phyloP scores from a whole-genome alignment of 495 filamentous ascomycete species.

The Xylaria grammica region DNA sequence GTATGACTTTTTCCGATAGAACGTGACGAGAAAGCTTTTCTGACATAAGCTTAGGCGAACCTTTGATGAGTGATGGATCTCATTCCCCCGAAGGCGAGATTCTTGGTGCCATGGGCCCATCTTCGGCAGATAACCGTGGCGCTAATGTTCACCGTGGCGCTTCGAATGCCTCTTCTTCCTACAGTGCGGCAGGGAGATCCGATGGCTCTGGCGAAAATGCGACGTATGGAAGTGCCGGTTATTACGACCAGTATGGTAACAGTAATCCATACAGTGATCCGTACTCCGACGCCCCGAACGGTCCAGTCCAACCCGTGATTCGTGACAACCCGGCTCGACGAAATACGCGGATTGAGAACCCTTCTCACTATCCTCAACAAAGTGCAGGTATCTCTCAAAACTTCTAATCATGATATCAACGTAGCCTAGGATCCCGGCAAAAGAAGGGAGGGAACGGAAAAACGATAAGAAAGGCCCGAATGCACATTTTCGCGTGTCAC shows the following conservation, averaged over 20 bases:
- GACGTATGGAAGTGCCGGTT: slow-evolving; percentile 52
- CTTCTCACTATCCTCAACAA: slow-evolving; percentile 83
- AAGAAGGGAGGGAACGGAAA: background rate
- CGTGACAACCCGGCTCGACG: slow-evolving; percentile 89
- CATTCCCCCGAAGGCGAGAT: slow-evolving; percentile 72
- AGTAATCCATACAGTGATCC: slow-evolving; percentile 54
- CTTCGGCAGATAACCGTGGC: slow-evolving; percentile 64
- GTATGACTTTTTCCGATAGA: slow-evolving; percentile 74
- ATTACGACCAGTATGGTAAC: slow-evolving; percentile 59
- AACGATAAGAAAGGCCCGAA: slow-evolving; percentile 6
- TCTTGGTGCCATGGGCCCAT: slow-evolving; percentile 72
- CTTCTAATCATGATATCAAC: slow-evolving; percentile 62
- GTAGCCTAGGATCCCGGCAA: background rate
- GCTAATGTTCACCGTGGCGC: slow-evolving; percentile 83
- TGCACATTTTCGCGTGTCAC: background rate
- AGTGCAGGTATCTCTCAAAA: slow-evolving; percentile 98
- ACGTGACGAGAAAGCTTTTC: slow-evolving; percentile 74
- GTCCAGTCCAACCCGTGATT: slow-evolving; percentile 74
- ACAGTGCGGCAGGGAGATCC: slow-evolving; percentile 81
- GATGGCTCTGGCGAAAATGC: slow-evolving; percentile 80
- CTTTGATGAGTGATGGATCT: slow-evolving; percentile 63
- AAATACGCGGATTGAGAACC: slow-evolving; percentile 93
- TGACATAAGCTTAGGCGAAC: slow-evolving; percentile 75
- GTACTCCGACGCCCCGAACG: slow-evolving; percentile 45
- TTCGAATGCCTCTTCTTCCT: slow-evolving; percentile 95